phyloP scores from a whole-genome alignment of 768 basidiomycete genomes.

The Infundibulicybe gibba region DNA sequence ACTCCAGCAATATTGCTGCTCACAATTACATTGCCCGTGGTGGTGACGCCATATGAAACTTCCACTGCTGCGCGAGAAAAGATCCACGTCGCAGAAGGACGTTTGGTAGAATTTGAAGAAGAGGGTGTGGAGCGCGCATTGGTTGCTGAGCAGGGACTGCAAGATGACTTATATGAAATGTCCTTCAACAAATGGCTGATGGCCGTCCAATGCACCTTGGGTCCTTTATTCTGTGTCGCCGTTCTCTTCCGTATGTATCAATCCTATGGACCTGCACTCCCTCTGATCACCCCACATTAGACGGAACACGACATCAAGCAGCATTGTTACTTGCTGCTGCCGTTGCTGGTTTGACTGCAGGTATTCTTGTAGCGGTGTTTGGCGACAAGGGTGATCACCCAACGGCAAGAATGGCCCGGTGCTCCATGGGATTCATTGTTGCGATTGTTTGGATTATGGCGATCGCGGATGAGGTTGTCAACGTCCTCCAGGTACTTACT shows the following conservation, averaged over 20 bases:
- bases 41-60: constrained; percentile 55
- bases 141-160: constrained; percentile 71
- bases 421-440: constrained; percentile 88
- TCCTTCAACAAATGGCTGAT: constrained; percentile 80
- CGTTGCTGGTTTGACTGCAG: constrained; percentile 50
- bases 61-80: constrained; percentile 35
- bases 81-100: constrained; percentile 30
- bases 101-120: constrained; percentile 70
- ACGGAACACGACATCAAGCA: constrained; percentile 35
- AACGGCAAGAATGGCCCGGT: constrained; percentile 63
- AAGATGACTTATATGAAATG: constrained; percentile 65
- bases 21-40: constrained; percentile 90
- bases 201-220: constrained; percentile 78
- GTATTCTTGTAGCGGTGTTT: constrained; percentile 54
- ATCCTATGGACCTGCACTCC: background rate
- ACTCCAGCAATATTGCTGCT: constrained; percentile 83
- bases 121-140: constrained; percentile 67
- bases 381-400: constrained; percentile 56
- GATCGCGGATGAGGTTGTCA: constrained; percentile 94
- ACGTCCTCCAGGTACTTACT: constrained; percentile 72
- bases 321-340: constrained; percentile 55
- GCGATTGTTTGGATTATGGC: constrained; percentile 98
- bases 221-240: constrained; percentile 71
- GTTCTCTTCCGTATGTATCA: constrained; percentile 70
- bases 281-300: constrained; percentile 25